phyloP scores from a whole-genome alignment of 176 grass and related monocot genomes.

The Areca catechu region DNA sequence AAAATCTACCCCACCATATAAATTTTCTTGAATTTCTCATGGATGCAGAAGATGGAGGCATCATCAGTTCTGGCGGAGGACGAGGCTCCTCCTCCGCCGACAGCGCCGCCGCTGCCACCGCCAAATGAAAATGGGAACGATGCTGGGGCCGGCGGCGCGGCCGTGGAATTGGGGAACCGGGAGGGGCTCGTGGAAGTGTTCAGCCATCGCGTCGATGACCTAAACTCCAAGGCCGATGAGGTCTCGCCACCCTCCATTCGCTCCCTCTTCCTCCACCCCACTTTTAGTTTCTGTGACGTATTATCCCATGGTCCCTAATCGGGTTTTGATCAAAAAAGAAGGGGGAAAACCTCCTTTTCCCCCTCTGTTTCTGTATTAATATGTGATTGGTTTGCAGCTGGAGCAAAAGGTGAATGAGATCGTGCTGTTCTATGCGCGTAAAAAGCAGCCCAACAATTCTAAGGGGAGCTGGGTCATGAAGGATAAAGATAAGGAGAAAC shows the following conservation, averaged over 20 bases:
- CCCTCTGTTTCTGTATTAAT: background rate
- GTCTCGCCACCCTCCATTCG: slow-evolving; percentile 11
- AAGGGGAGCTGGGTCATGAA: slow-evolving; percentile 11
- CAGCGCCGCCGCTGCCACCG: no score
- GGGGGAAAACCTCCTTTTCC: no score
- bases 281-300: no score
- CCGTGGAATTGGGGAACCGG: background rate
- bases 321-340: background rate
- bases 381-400: slow-evolving; percentile 31
- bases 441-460: slow-evolving; percentile 28
- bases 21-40: no score
- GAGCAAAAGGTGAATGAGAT: slow-evolving; percentile 56
- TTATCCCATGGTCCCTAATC: background rate
- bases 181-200: slow-evolving; percentile 18
- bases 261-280: no score
- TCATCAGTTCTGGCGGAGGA: no score
- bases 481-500: slow-evolving; percentile 8
- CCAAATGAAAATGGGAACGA: no score
- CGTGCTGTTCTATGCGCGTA: slow-evolving; percentile 35
- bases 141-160: background rate
- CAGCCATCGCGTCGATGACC: slow-evolving; percentile 31
- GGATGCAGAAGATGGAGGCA: no score
- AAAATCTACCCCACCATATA: no score
- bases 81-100: no score
- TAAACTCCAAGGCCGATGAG: slow-evolving; percentile 40